A percentile compares a stretch with the other conserved stretches of the same genome.
Conservation (phyloP, 352 stramenopile genomes). For the Blastocystis sp. region DNA sequence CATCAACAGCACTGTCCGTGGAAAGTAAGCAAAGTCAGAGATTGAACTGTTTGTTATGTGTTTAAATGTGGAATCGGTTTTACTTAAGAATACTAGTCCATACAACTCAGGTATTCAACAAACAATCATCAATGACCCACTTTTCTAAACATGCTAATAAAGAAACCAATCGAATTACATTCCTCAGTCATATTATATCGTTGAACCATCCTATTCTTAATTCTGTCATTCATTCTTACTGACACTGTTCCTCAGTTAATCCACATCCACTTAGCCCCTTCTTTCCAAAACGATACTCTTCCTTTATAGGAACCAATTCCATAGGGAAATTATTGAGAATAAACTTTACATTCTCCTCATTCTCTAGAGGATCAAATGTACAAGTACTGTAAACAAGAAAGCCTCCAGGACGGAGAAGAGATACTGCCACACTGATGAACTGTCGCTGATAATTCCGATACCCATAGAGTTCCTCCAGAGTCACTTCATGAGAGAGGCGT, state of each 20-base stretch:
- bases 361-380: constrained; percentile 71
- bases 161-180: constrained; percentile 68
- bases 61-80: too few relatives aligned
- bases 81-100: too few relatives aligned
- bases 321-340: constrained; percentile 68
- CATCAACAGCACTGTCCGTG: too few relatives aligned
- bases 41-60: too few relatives aligned
- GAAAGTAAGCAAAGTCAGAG: too few relatives aligned
- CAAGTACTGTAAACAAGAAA: constrained; percentile 90
- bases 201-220: constrained; percentile 61
- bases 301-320: constrained; percentile 31
- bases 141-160: constrained; percentile 68
- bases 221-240: not conserved
- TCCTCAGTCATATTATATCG: constrained; percentile 68
- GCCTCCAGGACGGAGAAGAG: constrained; percentile 83
- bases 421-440: constrained; percentile 81
- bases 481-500: constrained; percentile 80
- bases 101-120: too few relatives aligned
- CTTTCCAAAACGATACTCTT: constrained; percentile 22
- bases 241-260: constrained; percentile 38
- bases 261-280: constrained; percentile 51
- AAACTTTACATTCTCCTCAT: constrained; percentile 61
- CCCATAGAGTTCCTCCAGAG: constrained; percentile 74
- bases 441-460: constrained; percentile 83
- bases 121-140: not conserved